phyloP scores from a whole-genome alignment of 2,329 filamentous ascomycete genomes.

The Trichoderma brevicompactum region DNA sequence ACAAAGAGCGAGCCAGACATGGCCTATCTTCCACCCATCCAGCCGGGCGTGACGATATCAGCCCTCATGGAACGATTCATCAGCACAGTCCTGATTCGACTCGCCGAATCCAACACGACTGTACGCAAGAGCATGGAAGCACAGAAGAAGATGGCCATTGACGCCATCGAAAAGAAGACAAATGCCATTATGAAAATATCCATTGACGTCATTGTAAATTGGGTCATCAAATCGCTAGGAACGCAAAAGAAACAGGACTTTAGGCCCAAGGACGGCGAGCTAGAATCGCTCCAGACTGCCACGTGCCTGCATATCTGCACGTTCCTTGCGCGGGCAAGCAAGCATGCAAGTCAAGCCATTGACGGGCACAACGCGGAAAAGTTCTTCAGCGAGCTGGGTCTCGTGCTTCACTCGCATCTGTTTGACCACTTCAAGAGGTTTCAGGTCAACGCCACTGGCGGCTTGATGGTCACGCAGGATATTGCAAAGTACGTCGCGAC shows the following conservation, averaged over 20 bases:
- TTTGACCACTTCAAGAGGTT: slow-evolving; percentile 96
- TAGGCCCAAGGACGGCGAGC: slow-evolving; percentile 78
- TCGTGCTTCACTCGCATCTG: slow-evolving; percentile 75
- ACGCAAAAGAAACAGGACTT: slow-evolving; percentile 89
- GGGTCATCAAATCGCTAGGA: slow-evolving; percentile 71
- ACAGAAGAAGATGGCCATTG: slow-evolving; percentile 72
- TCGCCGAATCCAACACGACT: slow-evolving; percentile 87
- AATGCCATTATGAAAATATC: slow-evolving; percentile 62
- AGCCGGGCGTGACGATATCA: slow-evolving; percentile 83
- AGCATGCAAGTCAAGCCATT: slow-evolving; percentile 67
- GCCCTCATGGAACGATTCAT: slow-evolving; percentile 94
- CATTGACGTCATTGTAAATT: slow-evolving; percentile 72
- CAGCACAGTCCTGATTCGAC: slow-evolving; percentile 83
- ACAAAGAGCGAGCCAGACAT: slow-evolving; percentile 86
- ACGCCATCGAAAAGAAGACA: slow-evolving; percentile 83
- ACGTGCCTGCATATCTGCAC: slow-evolving; percentile 81
- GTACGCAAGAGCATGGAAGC: slow-evolving; percentile 90
- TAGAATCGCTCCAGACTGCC: slow-evolving; percentile 80
- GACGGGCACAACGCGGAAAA: slow-evolving; percentile 82
- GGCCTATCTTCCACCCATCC: slow-evolving; percentile 76
- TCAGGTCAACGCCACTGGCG: slow-evolving; percentile 88
- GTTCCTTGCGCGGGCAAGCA: slow-evolving; percentile 74
- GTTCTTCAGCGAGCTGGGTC: slow-evolving; percentile 81
- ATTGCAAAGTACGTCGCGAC: slow-evolving; percentile 91
- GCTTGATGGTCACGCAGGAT: slow-evolving; percentile 94